These are phyloP conservation scores for Lasiodiplodia sp. DNA, from an alignment of 2,329 filamentous ascomycete species.

Conservation along the genomic window DNA sequence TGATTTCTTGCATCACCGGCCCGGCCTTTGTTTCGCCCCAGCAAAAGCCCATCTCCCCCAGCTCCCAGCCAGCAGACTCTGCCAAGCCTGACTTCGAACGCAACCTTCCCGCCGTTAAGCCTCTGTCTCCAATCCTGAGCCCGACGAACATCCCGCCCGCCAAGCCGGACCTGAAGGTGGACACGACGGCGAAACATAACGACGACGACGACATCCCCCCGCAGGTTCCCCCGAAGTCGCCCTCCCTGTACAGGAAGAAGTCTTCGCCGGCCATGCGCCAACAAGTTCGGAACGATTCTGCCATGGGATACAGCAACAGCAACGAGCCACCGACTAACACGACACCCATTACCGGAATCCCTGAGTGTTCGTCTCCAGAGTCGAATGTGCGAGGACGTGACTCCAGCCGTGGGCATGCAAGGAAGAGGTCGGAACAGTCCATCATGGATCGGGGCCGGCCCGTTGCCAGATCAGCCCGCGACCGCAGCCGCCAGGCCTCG, in stretches of 20 bases:
- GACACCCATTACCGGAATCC: not conserved
- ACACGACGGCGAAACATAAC: conserved; percentile 37
- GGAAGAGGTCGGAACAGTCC: conserved; percentile 44
- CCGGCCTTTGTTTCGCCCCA: conserved; percentile 39
- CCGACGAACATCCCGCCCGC: conserved; percentile 37
- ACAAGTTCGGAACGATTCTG: conserved; percentile 29
- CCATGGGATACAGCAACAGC: not conserved
- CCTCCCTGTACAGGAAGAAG: conserved; percentile 42
- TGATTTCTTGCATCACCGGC: conserved; percentile 48
- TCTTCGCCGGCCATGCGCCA: conserved; percentile 43
- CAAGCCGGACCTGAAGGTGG: conserved; percentile 43
- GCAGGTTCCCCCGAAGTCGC: conserved; percentile 48
- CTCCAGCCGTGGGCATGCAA: conserved; percentile 5
- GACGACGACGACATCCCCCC: conserved; percentile 40
- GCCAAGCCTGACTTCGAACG: conserved; percentile 8
- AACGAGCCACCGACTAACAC: conserved; percentile 5
- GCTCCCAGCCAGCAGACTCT: conserved; percentile 11
- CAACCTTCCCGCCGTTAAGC: conserved; percentile 30
- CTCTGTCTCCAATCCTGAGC: conserved; percentile 45
- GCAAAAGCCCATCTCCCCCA: conserved; percentile 17
- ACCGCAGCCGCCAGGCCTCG: conserved; percentile 40
- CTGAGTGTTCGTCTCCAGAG: conserved; percentile 21
- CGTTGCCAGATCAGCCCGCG: conserved; percentile 36
- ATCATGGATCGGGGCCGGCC: conserved; percentile 49
- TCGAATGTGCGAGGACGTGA: conserved; percentile 9